These are phyloP conservation scores for Alternaria solani DNA, from an alignment of 2,329 filamentous ascomycete genomes.

Conservation along the genomic window DNA sequence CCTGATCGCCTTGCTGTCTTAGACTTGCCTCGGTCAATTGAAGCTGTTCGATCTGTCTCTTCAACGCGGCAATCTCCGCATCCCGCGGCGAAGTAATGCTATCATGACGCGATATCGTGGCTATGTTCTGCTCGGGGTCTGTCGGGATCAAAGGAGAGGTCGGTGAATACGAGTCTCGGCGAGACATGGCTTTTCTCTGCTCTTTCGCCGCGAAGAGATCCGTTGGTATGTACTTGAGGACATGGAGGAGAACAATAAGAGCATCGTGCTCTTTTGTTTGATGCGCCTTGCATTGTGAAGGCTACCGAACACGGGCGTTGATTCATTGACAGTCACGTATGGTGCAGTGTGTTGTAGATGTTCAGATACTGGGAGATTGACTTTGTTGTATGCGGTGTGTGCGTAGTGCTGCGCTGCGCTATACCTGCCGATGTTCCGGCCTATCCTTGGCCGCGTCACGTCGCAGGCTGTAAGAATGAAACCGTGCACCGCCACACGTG, in stretches of 20 bases:
- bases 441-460: constrained; percentile 24
- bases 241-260: background rate
- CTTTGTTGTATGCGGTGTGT: background rate
- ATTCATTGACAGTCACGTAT: background rate
- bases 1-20: background rate
- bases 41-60: background rate
- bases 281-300: background rate
- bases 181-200: background rate
- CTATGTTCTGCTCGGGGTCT: background rate
- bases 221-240: background rate
- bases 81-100: background rate
- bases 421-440: constrained; percentile 21
- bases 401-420: background rate
- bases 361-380: background rate
- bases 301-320: background rate
- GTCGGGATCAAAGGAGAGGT: background rate
- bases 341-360: background rate
- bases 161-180: background rate
- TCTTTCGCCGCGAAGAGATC: background rate
- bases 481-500: constrained; percentile 30
- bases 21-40: background rate
- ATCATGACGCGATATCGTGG: background rate
- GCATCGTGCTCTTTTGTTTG: background rate
- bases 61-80: background rate
- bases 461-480: constrained; percentile 12